A percentile compares a stretch with the other conserved stretches of the same genome.
Conservation (phyloP, 1,139 yeast genomes). For the Kazachstania sp. region DNA sequence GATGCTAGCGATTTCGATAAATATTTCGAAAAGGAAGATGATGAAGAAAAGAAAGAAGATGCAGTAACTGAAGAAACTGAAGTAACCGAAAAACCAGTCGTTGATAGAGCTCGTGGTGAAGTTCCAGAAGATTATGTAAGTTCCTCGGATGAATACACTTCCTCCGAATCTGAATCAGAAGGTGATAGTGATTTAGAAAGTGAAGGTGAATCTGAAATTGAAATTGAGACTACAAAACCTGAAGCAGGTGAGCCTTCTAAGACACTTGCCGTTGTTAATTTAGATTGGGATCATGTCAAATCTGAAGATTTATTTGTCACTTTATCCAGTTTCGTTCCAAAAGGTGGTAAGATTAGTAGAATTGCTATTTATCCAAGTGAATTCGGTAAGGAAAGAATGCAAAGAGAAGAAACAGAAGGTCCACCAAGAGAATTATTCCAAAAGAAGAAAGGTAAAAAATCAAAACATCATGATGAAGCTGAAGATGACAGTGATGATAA, state of each 20-base stretch:
- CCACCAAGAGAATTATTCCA: conserved; percentile 82
- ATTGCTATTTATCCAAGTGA: conserved; percentile 84
- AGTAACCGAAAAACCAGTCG: conserved; percentile 13
- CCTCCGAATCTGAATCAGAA: conserved; percentile 36
- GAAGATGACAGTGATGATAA: conserved; percentile 39
- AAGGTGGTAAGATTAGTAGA: conserved; percentile 59
- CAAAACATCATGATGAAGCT: conserved; percentile 30
- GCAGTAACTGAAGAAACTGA: conserved; percentile 18
- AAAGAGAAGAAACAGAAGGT: conserved; percentile 81
- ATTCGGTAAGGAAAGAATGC: conserved; percentile 89
- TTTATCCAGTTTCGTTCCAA: conserved; percentile 77
- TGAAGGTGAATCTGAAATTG: conserved; percentile 44
- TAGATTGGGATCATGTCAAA: conserved; percentile 93
- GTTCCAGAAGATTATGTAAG: conserved; percentile 35
- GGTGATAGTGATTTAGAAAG: conserved; percentile 31
- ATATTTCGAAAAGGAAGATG: conserved; percentile 40
- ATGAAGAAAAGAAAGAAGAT: conserved; percentile 22
- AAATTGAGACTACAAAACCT: conserved; percentile 50
- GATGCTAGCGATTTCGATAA: conserved; percentile 50
- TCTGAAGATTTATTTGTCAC: conserved; percentile 88
- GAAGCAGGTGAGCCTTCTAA: conserved; percentile 81
- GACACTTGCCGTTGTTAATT: conserved; percentile 82
- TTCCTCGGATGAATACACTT: conserved; percentile 35
- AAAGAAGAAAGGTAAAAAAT: conserved; percentile 35
- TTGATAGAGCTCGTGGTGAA: conserved; percentile 72